These are phyloP conservation scores for Ceriops tagal DNA, from an alignment of 345 rosid genomes.

Conservation along the genomic window DNA sequence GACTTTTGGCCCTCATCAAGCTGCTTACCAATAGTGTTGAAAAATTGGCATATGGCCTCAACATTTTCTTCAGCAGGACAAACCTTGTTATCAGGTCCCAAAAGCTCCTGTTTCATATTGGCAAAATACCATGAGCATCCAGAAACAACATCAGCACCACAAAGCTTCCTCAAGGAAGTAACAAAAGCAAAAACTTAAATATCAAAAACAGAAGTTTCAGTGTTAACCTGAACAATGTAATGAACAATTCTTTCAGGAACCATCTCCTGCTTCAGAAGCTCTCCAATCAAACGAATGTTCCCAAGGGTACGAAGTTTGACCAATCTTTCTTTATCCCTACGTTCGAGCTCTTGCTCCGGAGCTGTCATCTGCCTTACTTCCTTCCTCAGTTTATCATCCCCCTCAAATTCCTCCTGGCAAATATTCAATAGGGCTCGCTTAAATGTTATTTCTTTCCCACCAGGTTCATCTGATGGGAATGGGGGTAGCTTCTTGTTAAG, in stretches of 20 bases:
- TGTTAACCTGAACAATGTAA: slow-evolving; percentile 66
- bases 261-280: slow-evolving; percentile 85
- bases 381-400: slow-evolving; percentile 65
- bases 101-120: slow-evolving; percentile 53
- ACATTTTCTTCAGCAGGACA: slow-evolving; percentile 87
- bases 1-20: slow-evolving; percentile 68
- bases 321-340: slow-evolving; percentile 72
- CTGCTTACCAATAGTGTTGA: slow-evolving; percentile 77
- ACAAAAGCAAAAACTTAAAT: neutral
- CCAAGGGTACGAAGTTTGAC: slow-evolving; percentile 78
- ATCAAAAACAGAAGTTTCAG: neutral
- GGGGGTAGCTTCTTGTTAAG: slow-evolving; percentile 68
- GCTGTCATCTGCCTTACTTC: slow-evolving; percentile 64
- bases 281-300: slow-evolving; percentile 81
- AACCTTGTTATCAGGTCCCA: slow-evolving; percentile 48
- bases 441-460: slow-evolving; percentile 70
- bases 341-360: slow-evolving; percentile 70
- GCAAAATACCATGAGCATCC: neutral
- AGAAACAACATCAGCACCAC: neutral
- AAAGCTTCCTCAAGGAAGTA: neutral
- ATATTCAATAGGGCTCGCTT: slow-evolving; percentile 70
- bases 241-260: slow-evolving; percentile 85
- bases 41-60: slow-evolving; percentile 79
- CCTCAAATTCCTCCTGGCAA: slow-evolving; percentile 93
- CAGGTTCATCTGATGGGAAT: slow-evolving; percentile 77